Evolutionary conservation across 306 rosid species (phyloP).

Genomic region (Cicer judaicum): DNA sequence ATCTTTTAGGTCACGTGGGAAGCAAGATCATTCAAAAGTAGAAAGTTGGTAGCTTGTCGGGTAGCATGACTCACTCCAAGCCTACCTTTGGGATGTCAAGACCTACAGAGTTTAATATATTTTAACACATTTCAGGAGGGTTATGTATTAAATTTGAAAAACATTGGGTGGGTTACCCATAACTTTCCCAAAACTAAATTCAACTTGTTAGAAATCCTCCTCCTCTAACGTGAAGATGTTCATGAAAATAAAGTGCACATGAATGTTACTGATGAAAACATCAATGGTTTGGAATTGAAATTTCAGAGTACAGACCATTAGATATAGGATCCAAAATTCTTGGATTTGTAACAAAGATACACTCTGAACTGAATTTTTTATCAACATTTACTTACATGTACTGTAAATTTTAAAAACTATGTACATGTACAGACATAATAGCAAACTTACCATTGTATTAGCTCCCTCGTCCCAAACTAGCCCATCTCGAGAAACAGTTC

Average conservation of each 20-base stretch:
- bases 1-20: conserved; percentile 6
- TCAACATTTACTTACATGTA: conserved; percentile 15
- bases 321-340: not conserved
- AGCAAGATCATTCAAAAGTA: conserved; percentile 11
- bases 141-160: conserved; percentile 2
- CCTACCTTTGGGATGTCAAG: conserved; percentile 4
- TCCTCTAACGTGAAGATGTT: conserved; percentile 16
- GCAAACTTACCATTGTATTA: conserved; percentile 78
- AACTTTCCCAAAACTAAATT: conserved; percentile 34
- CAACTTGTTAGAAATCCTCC: conserved; percentile 25
- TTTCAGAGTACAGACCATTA: conserved; percentile 11
- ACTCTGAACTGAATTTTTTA: conserved; percentile 1
- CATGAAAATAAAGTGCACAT: conserved; percentile 7
- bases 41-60: not conserved
- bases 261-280: conserved; percentile 23
- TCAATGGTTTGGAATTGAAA: conserved; percentile 5
- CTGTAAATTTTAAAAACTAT: conserved; percentile 10
- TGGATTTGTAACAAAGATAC: not conserved
- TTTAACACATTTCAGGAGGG: conserved; percentile 5
- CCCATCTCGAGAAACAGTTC: conserved; percentile 74
- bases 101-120: conserved; percentile 1
- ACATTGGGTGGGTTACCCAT: not conserved
- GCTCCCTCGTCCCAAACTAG: conserved; percentile 96
- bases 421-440: not conserved
- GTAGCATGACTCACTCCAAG: conserved; percentile 4